A percentile compares a stretch with the other conserved stretches of the same genome.
These are phyloP conservation scores for Lodderomyces elongisporus DNA, from an alignment of 1,139 yeast species.

Conservation along the genomic window DNA sequence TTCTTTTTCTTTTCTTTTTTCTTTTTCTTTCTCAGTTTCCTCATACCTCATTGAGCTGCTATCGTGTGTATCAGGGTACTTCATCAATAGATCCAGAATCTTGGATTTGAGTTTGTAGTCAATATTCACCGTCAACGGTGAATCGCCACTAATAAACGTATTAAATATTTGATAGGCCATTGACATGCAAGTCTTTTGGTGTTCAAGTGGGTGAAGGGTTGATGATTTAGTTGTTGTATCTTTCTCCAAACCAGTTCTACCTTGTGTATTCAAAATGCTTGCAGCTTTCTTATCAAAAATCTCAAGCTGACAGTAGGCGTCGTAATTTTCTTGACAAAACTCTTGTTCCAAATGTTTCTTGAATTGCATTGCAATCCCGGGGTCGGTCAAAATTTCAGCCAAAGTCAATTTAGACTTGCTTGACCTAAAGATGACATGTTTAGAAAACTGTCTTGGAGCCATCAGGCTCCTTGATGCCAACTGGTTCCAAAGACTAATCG, in stretches of 20 bases:
- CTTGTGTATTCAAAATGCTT: slow-evolving; percentile 13
- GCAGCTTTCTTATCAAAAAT: slow-evolving; percentile 28
- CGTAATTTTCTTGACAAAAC: slow-evolving; percentile 70
- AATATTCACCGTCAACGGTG: slow-evolving; percentile 71
- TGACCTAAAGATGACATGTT: background rate
- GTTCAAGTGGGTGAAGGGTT: slow-evolving; percentile 3
- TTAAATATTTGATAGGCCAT: slow-evolving; percentile 61
- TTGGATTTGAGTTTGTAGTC: slow-evolving; percentile 51
- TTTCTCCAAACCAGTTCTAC: background rate
- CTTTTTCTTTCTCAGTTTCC: background rate
- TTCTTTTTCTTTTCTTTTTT: background rate
- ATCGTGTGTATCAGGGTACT: too few species aligned
- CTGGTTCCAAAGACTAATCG: slow-evolving; percentile 10
- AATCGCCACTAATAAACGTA: slow-evolving; percentile 61
- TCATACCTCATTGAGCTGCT: too few species aligned
- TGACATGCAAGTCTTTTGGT: slow-evolving; percentile 43
- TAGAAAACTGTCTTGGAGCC: background rate
- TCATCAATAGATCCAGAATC: slow-evolving; percentile 42
- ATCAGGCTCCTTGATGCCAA: background rate
- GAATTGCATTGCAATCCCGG: slow-evolving; percentile 72
- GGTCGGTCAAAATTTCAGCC: slow-evolving; percentile 57
- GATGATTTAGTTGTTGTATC: background rate
- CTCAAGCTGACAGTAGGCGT: slow-evolving; percentile 59
- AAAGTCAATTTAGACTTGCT: slow-evolving; percentile 20
- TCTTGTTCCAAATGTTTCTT: slow-evolving; percentile 57